Evolutionary conservation across 768 basidiomycete genomes (phyloP).

Genomic region (Naganishia antarctica): DNA sequence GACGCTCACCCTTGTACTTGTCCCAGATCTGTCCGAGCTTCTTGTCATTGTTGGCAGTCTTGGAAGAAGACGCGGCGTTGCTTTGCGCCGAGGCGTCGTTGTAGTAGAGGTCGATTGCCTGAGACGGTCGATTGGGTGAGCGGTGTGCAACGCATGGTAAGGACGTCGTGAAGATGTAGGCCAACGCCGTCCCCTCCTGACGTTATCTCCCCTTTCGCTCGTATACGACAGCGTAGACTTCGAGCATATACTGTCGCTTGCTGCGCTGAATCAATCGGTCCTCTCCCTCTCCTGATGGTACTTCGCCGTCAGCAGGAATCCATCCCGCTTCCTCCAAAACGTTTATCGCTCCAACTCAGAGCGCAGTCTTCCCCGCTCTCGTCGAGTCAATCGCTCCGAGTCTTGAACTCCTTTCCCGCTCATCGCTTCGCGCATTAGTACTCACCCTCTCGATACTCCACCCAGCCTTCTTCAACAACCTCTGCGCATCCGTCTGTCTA

Average conservation of each 20-base stretch:
- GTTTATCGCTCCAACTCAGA: too few species aligned
- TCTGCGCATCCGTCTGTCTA: slow-evolving; percentile 39
- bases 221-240: too few species aligned
- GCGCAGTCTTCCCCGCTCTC: too few species aligned
- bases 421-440: neutral
- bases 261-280: too few species aligned
- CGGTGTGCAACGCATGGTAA: neutral
- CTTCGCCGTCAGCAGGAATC: too few species aligned
- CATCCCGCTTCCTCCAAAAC: too few species aligned
- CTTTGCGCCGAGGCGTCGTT: slow-evolving; percentile 37
- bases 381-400: neutral
- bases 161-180: neutral
- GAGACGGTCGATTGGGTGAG: neutral
- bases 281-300: too few species aligned
- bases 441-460: slow-evolving; percentile 45
- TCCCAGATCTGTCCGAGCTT: slow-evolving; percentile 49
- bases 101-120: slow-evolving; percentile 47
- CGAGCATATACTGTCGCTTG: too few species aligned
- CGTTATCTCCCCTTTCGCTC: too few species aligned
- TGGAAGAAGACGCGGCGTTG: slow-evolving; percentile 25
- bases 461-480: slow-evolving; percentile 41
- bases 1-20: slow-evolving; percentile 45
- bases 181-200: neutral
- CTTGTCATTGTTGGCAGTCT: slow-evolving; percentile 36
- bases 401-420: neutral